phyloP scores from a whole-genome alignment of 129 eudicot genomes.

The Flaveria trinervia region DNA sequence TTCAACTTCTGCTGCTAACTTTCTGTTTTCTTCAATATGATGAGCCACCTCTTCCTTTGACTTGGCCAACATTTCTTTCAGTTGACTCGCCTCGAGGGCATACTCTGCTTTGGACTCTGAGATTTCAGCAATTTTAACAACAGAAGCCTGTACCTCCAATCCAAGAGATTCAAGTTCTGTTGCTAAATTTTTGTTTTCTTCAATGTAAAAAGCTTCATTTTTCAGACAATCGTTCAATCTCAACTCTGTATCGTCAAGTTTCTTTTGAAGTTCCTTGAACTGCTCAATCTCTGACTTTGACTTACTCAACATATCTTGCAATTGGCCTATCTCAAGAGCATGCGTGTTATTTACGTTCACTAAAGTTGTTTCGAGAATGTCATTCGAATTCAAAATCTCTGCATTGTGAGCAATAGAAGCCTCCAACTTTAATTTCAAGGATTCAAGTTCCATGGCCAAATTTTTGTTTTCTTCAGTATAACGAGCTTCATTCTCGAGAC shows the following conservation, averaged over 20 bases:
- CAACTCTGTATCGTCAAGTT: slow-evolving; percentile 27
- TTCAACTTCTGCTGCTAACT: slow-evolving; percentile 24
- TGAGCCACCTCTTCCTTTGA: slow-evolving; percentile 29
- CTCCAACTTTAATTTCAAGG: slow-evolving; percentile 48
- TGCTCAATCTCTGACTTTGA: slow-evolving; percentile 31
- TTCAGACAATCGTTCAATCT: slow-evolving; percentile 11
- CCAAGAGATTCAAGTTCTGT: slow-evolving; percentile 33
- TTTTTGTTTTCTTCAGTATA: slow-evolving; percentile 42
- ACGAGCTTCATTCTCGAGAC: slow-evolving; percentile 38
- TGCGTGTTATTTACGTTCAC: slow-evolving; percentile 11
- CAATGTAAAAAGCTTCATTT: slow-evolving; percentile 27
- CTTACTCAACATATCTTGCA: slow-evolving; percentile 30
- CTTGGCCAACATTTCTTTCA: slow-evolving; percentile 15
- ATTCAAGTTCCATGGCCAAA: slow-evolving; percentile 35
- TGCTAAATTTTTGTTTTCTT: slow-evolving; percentile 29
- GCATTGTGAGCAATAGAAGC: slow-evolving; percentile 38
- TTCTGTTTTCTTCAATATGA: slow-evolving; percentile 15
- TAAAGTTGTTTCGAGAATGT: slow-evolving; percentile 30
- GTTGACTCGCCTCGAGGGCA: slow-evolving; percentile 2
- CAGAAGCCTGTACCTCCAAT: slow-evolving; percentile 47
- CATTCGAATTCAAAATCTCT: slow-evolving; percentile 40
- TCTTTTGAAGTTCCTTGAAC: slow-evolving; percentile 22
- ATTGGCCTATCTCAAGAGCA: slow-evolving; percentile 24
- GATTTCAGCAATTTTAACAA: slow-evolving; percentile 40
- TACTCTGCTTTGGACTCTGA: slow-evolving; percentile 24